Base-by-base conservation (phyloP, 2,329 filamentous ascomycete genomes). In the Cladophialophora immunda region DNA sequence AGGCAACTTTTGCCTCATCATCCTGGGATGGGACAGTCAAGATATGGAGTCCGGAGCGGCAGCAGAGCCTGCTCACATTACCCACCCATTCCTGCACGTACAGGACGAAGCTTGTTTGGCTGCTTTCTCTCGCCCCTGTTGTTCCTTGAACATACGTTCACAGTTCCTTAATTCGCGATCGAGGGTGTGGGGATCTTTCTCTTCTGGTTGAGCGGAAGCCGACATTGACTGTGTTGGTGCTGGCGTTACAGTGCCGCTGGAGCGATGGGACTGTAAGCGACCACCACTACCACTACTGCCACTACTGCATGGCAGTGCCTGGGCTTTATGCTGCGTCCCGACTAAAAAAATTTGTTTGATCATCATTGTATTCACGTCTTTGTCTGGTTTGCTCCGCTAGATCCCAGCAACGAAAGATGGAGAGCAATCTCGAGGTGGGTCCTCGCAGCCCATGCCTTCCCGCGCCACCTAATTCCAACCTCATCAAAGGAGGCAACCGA, bases 1-100 rank as follows among this genome's bases (percentile, higher is more conserved):
- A 99, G 78, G 92, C 95, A 75, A 92, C 89, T 0, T 98, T 99
- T 76, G 86, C 93, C 32, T 96, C 92, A 0, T 93, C 90, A 71
- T 97, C 93, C 5, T 99, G 95, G 95, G 95, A 99, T 75, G 95
- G 95, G 58, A 96, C 92, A 1, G 88, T 98, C 73, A 97, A 97
- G 81, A 89, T 99, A 74, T 99, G 94, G 94, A 92, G 92, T 15
- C 95, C 95, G 0, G 89, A 90, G 57, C 85, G 91, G 45, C 71
- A 73, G 60, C 84, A 89, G 62, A 94, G 92, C 34, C 82, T 99
- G 65, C 86, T 90, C 64, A 99, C 95, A 2, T 85, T 99, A 29
- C 94, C 95, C 2, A 92, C 95, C 29, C 94, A 97, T 75, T 92
- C 88, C 73, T 99, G 95, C 82, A 97, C 95, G 32, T 99, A 99